Evolutionary conservation across 306 rosid species (phyloP), one percentile per base, ranked within the genome.

Genomic region (Canavalia gladiata): DNA sequence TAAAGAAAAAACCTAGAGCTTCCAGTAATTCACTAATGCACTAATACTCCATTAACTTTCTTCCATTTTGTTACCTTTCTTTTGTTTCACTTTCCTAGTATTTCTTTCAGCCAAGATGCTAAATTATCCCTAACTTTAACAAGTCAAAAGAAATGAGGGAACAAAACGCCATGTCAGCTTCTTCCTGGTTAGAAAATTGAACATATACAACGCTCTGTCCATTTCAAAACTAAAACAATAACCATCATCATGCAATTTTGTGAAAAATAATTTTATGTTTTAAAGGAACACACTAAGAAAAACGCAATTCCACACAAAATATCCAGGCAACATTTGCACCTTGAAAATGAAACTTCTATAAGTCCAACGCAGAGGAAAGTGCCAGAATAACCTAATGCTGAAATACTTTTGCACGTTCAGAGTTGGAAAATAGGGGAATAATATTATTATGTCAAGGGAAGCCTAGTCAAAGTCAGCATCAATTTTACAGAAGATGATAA

Each of bases 101-200:
- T 68, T 71, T 82, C 77, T 58, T 73, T 46, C 25, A 60, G 52
- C 75, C 75, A 50, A 55, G 64, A 78, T 73, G 76, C 29, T 72
- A 72, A 67, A 57, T 8, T 46, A 54, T 59, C 75, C 42, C 29
- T 13, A 49, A 52, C 25, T 60, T 49, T 42, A 67, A 77, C 30
- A 76, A 25, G 8, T 76, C 57, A 59, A 72, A 49, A 37, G 29
- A 75, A 75, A 72, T 33, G 37, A 63, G 60, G 49, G 28, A 55
- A 43, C 69, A 63, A 62, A 35, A 50, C 1, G 18, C 30, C 52
- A 82, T 57, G 28, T 46, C 35, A 75, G 45, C 3, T 66, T 66
- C 69, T 65, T 62, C 78, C 60, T 33, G 12, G 75, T 71, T 42
- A 72, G 37, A 68, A 47, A 67, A 35, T 46, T 65, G 50, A 55